Conservation (phyloP, 108 stramenopile genomes). For the Tribonema minus region DNA sequence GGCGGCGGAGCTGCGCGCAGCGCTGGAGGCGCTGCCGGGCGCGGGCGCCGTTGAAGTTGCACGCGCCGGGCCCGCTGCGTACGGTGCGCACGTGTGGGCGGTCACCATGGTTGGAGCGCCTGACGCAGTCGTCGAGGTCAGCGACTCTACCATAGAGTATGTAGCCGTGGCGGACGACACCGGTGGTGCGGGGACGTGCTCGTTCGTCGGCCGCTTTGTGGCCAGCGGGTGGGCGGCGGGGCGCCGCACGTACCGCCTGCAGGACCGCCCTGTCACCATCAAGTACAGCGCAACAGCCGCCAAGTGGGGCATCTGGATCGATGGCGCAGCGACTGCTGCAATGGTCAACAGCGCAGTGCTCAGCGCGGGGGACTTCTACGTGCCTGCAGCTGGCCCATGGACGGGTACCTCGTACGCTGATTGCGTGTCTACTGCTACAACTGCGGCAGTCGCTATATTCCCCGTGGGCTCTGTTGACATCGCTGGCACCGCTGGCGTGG, state of each 20-base stretch:
- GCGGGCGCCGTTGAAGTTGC: constrained; percentile 33
- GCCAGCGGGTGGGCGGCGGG: neutral
- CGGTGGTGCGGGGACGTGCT: neutral
- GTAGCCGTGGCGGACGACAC: neutral
- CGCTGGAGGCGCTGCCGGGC: constrained; percentile 23
- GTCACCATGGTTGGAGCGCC: neutral
- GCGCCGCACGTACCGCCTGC: neutral
- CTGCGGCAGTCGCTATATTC: neutral
- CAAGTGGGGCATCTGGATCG: neutral
- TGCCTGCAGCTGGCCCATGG: neutral
- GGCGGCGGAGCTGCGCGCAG: constrained; percentile 31
- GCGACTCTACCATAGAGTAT: neutral
- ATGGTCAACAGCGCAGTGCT: neutral
- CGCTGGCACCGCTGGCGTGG: neutral
- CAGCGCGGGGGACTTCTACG: neutral
- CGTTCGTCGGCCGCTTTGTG: neutral
- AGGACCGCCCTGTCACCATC: neutral
- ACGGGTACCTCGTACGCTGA: neutral
- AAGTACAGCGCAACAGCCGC: neutral
- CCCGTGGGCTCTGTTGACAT: neutral
- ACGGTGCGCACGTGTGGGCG: constrained; percentile 29
- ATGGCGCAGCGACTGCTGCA: neutral
- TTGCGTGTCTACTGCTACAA: too few relatives aligned
- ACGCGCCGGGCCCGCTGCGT: constrained; percentile 27
- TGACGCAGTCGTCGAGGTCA: neutral